phyloP scores from a whole-genome alignment of 2,329 filamentous ascomycete genomes.

The Pseudogymnoascus sp. region DNA sequence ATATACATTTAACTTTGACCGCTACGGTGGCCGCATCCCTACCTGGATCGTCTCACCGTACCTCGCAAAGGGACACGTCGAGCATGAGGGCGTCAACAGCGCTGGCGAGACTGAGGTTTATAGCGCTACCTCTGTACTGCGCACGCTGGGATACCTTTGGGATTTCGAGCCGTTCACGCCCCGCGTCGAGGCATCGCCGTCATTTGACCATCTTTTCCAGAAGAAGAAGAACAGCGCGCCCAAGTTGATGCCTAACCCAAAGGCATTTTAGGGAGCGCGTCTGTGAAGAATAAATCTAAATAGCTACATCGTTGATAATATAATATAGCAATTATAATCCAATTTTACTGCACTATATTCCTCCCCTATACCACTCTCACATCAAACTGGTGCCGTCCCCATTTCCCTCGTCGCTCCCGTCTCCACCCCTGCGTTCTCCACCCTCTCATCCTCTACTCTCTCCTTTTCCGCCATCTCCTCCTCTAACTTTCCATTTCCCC shows the following conservation, averaged over 20 bases:
- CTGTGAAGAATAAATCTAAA: not conserved
- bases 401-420: not conserved
- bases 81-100: slow-evolving; percentile 26
- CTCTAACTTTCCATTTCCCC: slow-evolving; percentile 23
- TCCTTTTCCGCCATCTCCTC: slow-evolving; percentile 10
- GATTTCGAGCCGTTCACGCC: slow-evolving; percentile 13
- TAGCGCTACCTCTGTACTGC: slow-evolving; percentile 33
- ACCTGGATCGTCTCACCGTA: slow-evolving; percentile 36
- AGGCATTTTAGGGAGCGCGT: not conserved
- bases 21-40: slow-evolving; percentile 36
- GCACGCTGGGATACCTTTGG: slow-evolving; percentile 33
- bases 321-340: not conserved
- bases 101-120: slow-evolving; percentile 26
- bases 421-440: not conserved
- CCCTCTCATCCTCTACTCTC: not conserved
- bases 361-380: not conserved
- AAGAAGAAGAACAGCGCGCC: not conserved
- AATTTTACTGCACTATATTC: not conserved
- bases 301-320: not conserved
- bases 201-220: slow-evolving; percentile 10
- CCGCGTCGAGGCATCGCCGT: slow-evolving; percentile 5
- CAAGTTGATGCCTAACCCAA: not conserved
- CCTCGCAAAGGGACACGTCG: slow-evolving; percentile 32
- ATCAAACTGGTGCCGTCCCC: not conserved
- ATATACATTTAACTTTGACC: slow-evolving; percentile 33